Conservation (phyloP, 179 eudicot species). For the Amaranthus tricolor region DNA sequence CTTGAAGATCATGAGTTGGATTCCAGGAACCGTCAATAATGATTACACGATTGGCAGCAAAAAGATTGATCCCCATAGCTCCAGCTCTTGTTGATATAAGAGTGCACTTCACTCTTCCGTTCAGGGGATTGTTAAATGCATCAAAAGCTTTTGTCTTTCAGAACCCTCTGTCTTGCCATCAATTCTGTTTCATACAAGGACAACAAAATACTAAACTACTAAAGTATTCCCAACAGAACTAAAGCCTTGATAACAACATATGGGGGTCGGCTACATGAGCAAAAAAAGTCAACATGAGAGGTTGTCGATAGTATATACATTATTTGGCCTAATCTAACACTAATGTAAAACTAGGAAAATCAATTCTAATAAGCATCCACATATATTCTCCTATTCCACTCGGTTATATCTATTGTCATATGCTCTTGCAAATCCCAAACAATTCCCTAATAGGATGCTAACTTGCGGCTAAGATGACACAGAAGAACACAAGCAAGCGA, state of each 20-base stretch:
- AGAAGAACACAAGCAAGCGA: background rate
- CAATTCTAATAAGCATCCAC: no score
- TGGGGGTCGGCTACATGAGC: no score
- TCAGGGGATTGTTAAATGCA: conserved; percentile 70
- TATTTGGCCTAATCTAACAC: no score
- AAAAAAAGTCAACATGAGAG: no score
- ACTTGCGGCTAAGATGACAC: background rate
- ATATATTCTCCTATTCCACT: no score
- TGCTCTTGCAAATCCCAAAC: no score
- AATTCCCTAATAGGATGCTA: background rate
- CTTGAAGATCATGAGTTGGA: conserved; percentile 98
- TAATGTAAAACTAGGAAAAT: no score
- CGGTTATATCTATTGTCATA: no score
- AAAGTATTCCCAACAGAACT: background rate
- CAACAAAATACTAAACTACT: background rate
- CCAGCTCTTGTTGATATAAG: conserved; percentile 97
- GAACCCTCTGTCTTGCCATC: conserved; percentile 89
- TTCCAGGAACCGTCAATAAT: conserved; percentile 99
- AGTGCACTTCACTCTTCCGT: conserved; percentile 82
- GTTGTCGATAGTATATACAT: no score
- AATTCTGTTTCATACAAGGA: conserved; percentile 45
- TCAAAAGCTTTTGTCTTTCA: conserved; percentile 87
- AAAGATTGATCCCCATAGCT: conserved; percentile 91
- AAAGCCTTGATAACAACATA: no score
- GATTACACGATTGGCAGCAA: conserved; percentile 95